Evolutionary conservation across 371 early-diverging fungal species (phyloP).

Genomic region (Lichtheimia ramosa): DNA sequence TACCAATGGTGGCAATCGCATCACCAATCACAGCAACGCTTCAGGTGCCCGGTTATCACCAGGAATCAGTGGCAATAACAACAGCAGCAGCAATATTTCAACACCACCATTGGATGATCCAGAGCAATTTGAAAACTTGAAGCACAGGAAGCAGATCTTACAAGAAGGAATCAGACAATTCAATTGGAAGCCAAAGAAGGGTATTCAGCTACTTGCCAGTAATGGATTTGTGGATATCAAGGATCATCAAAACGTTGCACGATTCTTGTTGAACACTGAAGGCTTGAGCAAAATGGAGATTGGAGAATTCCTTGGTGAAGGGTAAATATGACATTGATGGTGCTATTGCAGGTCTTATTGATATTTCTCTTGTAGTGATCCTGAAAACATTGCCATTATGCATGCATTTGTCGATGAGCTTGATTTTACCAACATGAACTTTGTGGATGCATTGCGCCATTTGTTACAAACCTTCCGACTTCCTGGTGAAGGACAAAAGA

Average conservation of each 20-base stretch:
- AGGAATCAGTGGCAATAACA: slow-evolving; percentile 25
- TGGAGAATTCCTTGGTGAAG: slow-evolving; percentile 96
- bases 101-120: slow-evolving; percentile 65
- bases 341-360: too few species aligned
- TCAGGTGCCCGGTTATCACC: slow-evolving; percentile 53
- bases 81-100: slow-evolving; percentile 27
- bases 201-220: slow-evolving; percentile 72
- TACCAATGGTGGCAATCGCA: slow-evolving; percentile 8
- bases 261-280: slow-evolving; percentile 73
- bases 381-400: slow-evolving; percentile 90
- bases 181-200: slow-evolving; percentile 91
- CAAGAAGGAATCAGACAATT: slow-evolving; percentile 80
- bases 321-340: slow-evolving; percentile 24
- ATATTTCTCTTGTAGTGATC: slow-evolving; percentile 44
- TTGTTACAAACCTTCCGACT: slow-evolving; percentile 94
- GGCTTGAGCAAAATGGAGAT: slow-evolving; percentile 83
- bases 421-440: slow-evolving; percentile 75
- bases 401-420: slow-evolving; percentile 93
- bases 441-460: slow-evolving; percentile 85
- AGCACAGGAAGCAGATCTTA: slow-evolving; percentile 79
- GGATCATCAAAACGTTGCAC: slow-evolving; percentile 67
- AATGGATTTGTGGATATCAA: slow-evolving; percentile 60
- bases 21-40: slow-evolving; percentile 33
- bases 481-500: slow-evolving; percentile 98
- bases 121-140: slow-evolving; percentile 73